Percentiles rank a stretch among this genome's conserved stretches.
phyloP scores from a whole-genome alignment of 352 stramenopile genomes.

The Plasmopara muralis region DNA sequence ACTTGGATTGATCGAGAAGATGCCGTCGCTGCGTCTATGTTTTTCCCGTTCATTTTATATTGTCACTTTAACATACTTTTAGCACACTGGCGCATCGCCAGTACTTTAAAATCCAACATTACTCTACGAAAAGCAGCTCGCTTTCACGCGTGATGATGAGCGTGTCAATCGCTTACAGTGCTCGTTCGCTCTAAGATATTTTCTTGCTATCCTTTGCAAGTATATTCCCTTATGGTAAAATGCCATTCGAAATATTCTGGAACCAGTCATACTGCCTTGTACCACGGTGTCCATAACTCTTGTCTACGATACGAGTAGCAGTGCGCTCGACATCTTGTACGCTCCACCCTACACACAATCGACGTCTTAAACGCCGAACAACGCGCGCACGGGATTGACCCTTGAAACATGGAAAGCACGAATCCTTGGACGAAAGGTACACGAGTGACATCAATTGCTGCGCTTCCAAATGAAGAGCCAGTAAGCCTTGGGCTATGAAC shows the following conservation, averaged over 20 bases:
- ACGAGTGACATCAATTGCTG: conserved; percentile 89
- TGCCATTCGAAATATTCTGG: conserved; percentile 83
- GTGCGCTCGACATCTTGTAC: conserved; percentile 46
- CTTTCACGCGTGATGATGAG: background rate
- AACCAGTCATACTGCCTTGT: conserved; percentile 87
- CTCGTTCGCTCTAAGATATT: too few relatives aligned
- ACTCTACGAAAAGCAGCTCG: too few relatives aligned
- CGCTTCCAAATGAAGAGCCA: conserved; percentile 89
- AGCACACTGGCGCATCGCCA: too few relatives aligned
- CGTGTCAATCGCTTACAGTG: background rate
- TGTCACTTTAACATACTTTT: too few relatives aligned
- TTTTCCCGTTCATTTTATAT: too few relatives aligned
- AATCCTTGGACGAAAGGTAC: conserved; percentile 88
- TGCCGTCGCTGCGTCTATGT: background rate
- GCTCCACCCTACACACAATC: conserved; percentile 50
- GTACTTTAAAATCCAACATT: too few relatives aligned
- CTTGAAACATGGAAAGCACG: conserved; percentile 92
- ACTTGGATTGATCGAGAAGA: background rate
- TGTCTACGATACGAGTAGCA: conserved; percentile 54
- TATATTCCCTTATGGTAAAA: conserved; percentile 29
- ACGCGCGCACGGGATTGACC: conserved; percentile 34
- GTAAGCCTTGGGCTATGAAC: conserved; percentile 89
- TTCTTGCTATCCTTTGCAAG: too few relatives aligned
- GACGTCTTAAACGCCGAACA: conserved; percentile 42
- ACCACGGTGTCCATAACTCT: conserved; percentile 67